phyloP scores from a whole-genome alignment of 106 monocot genomes.

The Phalaenopsis equestris region DNA sequence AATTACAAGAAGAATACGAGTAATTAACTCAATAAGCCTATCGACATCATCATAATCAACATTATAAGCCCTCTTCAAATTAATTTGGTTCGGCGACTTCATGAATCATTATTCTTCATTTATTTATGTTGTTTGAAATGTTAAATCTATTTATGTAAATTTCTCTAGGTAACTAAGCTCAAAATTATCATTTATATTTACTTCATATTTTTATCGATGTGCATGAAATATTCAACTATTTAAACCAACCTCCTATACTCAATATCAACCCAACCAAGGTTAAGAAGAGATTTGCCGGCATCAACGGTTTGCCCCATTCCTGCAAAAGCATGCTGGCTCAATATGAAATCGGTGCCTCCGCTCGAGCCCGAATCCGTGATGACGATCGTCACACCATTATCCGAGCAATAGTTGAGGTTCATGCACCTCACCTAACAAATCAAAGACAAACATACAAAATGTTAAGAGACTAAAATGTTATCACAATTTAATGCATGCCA shows the following conservation, averaged over 20 bases:
- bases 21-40: too few species aligned
- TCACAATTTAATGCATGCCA: not conserved
- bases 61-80: too few species aligned
- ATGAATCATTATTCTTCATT: not conserved
- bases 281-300: constrained; percentile 37
- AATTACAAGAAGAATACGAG: too few species aligned
- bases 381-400: constrained; percentile 40
- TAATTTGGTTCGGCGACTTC: not conserved
- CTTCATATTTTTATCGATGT: too few species aligned
- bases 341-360: constrained; percentile 56
- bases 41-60: too few species aligned
- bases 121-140: too few species aligned
- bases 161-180: not conserved
- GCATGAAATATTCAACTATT: not conserved
- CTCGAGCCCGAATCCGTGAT: constrained; percentile 61
- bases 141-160: not conserved
- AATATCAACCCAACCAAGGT: constrained; percentile 38
- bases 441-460: not conserved
- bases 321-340: constrained; percentile 55
- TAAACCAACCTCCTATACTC: constrained; percentile 37
- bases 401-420: constrained; percentile 34
- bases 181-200: not conserved
- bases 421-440: constrained; percentile 46
- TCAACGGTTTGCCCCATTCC: constrained; percentile 45
- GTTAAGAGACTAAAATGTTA: not conserved